phyloP scores from a whole-genome alignment of 2,329 filamentous ascomycete genomes.

The Helotiales sp. region DNA sequence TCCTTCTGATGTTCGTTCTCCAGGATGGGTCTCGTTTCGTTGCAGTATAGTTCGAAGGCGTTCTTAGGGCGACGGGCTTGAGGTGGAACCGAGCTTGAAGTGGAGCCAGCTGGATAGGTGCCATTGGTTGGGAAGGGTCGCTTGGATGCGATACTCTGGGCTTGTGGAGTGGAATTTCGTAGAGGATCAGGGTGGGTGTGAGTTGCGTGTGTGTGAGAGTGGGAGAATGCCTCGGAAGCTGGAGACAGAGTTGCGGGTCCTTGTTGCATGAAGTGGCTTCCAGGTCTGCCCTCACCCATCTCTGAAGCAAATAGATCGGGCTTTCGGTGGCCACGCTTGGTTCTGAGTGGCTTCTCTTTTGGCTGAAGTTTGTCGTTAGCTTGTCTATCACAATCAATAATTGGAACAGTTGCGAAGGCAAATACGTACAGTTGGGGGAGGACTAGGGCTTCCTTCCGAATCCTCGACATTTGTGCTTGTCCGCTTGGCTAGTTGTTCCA shows the following conservation, averaged over 20 bases:
- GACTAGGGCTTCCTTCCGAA: constrained; percentile 78
- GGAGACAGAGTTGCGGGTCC: constrained; percentile 54
- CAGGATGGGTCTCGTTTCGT: constrained; percentile 37
- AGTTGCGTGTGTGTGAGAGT: constrained; percentile 41
- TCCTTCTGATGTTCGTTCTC: constrained; percentile 33
- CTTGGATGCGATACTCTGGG: constrained; percentile 26
- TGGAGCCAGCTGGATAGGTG: constrained; percentile 8
- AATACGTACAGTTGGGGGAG: constrained; percentile 73
- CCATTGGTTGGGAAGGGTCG: constrained; percentile 45
- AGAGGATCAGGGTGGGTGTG: constrained; percentile 45
- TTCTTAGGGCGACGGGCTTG: constrained; percentile 30
- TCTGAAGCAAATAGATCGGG: constrained; percentile 48
- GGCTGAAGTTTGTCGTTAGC: constrained; percentile 55
- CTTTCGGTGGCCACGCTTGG: constrained; percentile 74
- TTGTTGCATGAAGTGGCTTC: constrained; percentile 54
- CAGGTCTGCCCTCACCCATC: constrained; percentile 46
- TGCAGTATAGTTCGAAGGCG: constrained; percentile 41
- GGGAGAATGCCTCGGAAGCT: constrained; percentile 58
- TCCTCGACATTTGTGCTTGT: constrained; percentile 78
- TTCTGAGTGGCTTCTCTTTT: constrained; percentile 77
- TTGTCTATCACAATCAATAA: constrained; percentile 30
- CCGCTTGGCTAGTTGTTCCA: constrained; percentile 74
- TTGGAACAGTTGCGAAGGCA: constrained; percentile 26
- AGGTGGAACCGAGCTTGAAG: constrained; percentile 19
- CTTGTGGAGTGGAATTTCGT: constrained; percentile 40